Evolutionary conservation across 768 basidiomycete species (phyloP), one percentile per base, ranked within the genome.

Genomic region (Mrakia frigida): DNA sequence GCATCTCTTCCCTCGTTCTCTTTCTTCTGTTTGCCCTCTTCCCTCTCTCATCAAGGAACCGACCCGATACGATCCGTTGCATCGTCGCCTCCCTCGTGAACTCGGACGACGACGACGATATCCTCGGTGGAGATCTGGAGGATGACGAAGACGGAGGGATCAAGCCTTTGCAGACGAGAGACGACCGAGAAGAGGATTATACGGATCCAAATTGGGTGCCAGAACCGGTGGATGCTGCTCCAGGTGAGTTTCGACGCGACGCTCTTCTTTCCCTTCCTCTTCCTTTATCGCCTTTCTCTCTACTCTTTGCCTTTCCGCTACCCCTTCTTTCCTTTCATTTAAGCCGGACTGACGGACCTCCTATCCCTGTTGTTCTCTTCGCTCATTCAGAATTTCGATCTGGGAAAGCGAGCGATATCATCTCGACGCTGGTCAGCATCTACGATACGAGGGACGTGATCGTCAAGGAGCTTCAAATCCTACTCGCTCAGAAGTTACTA

Each of bases 361-460:
- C 43, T 7, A 56, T 75, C 46, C 53, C 56, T 18, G 25, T 50
- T 35, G 6, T 10, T 18, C 2, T 25, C 56, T 31, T 56, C 10
- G 4, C 6, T 0, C 28, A 21, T 35, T n/a, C 83, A 94, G 96
- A 94, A 79, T 99, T 97, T 85, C 87, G 94, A 50, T 89, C 92
- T 1, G 94, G 91, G 81, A 94, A 92, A 82, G 89, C 92, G 0
- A 92, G 92, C 80, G 97, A 98, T 81, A 90, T 98, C 78, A 91
- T 98, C 81, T 95, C 93, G 82, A 96, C 96, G 0, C 89, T 98
- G 0, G 94, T 98, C 79, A 94, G 92, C 82, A 98, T 98, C 79
- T 98, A 98, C 80, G 94, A 98, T 82, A 95, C 95, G 2, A 92
- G 94, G 81, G 97, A 98, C 79, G 87, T 98, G 13, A 98, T 99